Conservation (phyloP, 2,329 filamentous ascomycete species). For the Bipolaris zeicola region DNA sequence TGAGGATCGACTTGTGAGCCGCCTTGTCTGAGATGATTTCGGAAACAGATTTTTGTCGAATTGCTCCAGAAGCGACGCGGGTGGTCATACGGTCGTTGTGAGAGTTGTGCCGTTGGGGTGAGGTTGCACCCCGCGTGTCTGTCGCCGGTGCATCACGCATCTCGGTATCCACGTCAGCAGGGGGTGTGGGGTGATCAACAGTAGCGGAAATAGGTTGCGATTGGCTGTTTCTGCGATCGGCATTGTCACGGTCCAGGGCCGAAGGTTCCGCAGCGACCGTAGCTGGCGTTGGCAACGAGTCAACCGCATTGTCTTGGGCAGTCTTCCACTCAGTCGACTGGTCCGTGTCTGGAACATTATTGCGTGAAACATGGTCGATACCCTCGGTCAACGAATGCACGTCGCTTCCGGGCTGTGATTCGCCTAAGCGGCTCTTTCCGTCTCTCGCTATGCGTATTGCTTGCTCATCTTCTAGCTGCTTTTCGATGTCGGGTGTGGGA, state of each 20-base stretch:
- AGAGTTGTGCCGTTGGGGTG: constrained; percentile 32
- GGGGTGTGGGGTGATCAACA: constrained; percentile 43
- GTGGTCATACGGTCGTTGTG: constrained; percentile 66
- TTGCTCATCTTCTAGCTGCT: constrained; percentile 62
- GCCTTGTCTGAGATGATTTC: constrained; percentile 71
- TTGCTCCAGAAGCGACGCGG: constrained; percentile 70
- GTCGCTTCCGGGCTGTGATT: constrained; percentile 18
- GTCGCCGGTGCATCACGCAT: constrained; percentile 36
- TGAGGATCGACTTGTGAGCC: constrained; percentile 51
- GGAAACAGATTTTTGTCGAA: constrained; percentile 73
- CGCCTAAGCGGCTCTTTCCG: constrained; percentile 36
- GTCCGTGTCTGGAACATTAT: constrained; percentile 9
- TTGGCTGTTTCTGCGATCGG: constrained; percentile 18
- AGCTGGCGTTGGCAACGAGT: constrained; percentile 46
- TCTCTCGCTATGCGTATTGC: constrained; percentile 46
- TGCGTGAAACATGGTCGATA: constrained; percentile 26
- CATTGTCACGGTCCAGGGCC: constrained; percentile 27
- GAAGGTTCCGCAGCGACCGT: constrained; percentile 43
- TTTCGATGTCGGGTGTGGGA: constrained; percentile 63
- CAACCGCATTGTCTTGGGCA: constrained; percentile 29
- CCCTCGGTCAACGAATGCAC: constrained; percentile 31
- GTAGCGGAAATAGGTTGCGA: constrained; percentile 18
- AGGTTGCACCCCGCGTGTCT: constrained; percentile 11
- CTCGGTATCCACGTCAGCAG: constrained; percentile 43
- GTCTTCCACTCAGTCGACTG: constrained; percentile 17